phyloP scores from a whole-genome alignment of 768 basidiomycete species.

The Naganishia vaughanmartiniae region DNA sequence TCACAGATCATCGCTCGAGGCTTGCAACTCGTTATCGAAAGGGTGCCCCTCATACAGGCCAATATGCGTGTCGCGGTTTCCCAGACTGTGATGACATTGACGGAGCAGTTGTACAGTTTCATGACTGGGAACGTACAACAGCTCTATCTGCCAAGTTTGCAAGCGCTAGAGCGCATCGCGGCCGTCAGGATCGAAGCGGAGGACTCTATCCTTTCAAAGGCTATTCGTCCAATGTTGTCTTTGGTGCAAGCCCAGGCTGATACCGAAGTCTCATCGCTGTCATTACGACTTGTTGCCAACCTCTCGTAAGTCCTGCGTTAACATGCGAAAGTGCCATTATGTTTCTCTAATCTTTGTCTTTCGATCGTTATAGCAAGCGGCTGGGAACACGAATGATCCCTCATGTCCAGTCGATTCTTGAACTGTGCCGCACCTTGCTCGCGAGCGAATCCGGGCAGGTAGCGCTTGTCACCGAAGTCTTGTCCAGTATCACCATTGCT shows the following conservation, averaged over 20 bases:
- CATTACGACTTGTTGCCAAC: slow-evolving; percentile 61
- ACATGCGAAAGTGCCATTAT: not conserved
- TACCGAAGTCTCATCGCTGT: slow-evolving; percentile 40
- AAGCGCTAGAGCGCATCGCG: slow-evolving; percentile 11
- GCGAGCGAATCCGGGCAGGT: slow-evolving; percentile 37
- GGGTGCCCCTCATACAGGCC: slow-evolving; percentile 19
- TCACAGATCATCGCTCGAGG: slow-evolving; percentile 18
- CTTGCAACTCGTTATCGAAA: slow-evolving; percentile 25
- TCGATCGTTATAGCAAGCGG: slow-evolving; percentile 57
- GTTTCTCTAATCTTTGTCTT: not conserved
- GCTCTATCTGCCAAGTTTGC: slow-evolving; percentile 14
- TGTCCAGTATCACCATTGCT: slow-evolving; percentile 68
- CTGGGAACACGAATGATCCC: slow-evolving; percentile 88
- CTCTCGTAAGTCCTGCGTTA: slow-evolving; percentile 59
- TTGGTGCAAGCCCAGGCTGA: slow-evolving; percentile 2
- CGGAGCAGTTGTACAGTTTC: slow-evolving; percentile 7
- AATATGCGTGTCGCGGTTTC: slow-evolving; percentile 18
- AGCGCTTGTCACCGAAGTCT: slow-evolving; percentile 56
- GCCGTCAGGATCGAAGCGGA: slow-evolving; percentile 16
- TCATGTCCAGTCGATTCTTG: slow-evolving; percentile 68
- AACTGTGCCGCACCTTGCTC: slow-evolving; percentile 41
- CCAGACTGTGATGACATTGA: slow-evolving; percentile 2
- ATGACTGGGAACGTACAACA: not conserved
- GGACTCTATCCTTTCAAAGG: slow-evolving; percentile 19
- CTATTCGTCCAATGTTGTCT: slow-evolving; percentile 15